phyloP scores from a whole-genome alignment of 2,329 filamentous ascomycete genomes.

The Cladosporium sp. region DNA sequence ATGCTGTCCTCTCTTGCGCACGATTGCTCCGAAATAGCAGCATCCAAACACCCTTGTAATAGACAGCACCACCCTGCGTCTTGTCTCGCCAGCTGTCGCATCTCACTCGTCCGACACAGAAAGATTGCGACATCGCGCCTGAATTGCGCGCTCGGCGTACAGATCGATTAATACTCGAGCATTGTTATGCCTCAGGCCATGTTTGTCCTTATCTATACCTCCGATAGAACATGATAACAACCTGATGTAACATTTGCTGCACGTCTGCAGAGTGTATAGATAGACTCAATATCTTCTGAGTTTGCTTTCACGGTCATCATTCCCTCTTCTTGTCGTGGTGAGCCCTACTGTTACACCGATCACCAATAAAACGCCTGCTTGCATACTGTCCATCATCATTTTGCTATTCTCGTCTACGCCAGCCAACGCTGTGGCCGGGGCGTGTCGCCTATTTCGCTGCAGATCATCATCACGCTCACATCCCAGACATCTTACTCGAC shows the following conservation, averaged over 20 bases:
- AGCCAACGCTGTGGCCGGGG: not conserved
- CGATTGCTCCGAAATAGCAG: not conserved
- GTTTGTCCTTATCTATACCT: not conserved
- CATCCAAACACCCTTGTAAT: not conserved
- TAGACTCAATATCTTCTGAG: not conserved
- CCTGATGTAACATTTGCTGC: not conserved
- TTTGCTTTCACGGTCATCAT: not conserved
- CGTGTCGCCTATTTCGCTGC: conserved; percentile 2
- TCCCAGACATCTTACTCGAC: not conserved
- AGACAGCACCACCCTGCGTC: conserved; percentile 10
- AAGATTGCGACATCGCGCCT: conserved; percentile 14
- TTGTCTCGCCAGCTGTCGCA: conserved; percentile 9
- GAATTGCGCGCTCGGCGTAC: not conserved
- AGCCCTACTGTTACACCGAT: conserved; percentile 2
- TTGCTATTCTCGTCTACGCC: not conserved
- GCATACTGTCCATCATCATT: not conserved
- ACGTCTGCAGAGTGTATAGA: not conserved
- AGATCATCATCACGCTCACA: not conserved
- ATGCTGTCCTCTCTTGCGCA: not conserved
- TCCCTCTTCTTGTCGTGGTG: not conserved
- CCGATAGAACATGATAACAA: conserved; percentile 4
- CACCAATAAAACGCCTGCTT: conserved; percentile 18
- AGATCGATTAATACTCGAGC: not conserved
- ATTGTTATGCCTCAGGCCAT: not conserved
- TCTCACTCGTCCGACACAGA: conserved; percentile 9